Conservation (phyloP, 306 rosid genomes). For the Echinosophora koreensis region DNA sequence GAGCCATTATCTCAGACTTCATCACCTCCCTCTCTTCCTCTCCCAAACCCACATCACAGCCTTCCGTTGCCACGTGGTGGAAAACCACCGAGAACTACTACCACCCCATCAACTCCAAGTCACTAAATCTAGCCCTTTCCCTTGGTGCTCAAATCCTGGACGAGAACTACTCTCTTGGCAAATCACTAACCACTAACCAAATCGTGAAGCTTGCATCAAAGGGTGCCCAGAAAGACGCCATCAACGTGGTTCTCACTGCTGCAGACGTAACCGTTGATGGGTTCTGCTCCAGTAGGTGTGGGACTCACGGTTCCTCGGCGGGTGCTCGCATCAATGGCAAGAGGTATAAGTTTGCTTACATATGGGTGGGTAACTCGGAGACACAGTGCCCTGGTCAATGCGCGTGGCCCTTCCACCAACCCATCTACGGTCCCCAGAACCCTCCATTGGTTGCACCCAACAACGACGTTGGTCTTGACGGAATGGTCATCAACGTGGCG, state of each 20-base stretch:
- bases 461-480: slow-evolving; percentile 76
- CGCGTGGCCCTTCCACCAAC: slow-evolving; percentile 90
- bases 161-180: slow-evolving; percentile 56
- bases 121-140: slow-evolving; percentile 41
- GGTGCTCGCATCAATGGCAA: slow-evolving; percentile 44
- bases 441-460: slow-evolving; percentile 68
- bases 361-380: slow-evolving; percentile 81
- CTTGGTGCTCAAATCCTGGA: slow-evolving; percentile 55
- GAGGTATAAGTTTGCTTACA: slow-evolving; percentile 57
- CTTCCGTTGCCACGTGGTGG: slow-evolving; percentile 68
- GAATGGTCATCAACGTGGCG: slow-evolving; percentile 75
- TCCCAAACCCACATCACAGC: slow-evolving; percentile 41
- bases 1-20: slow-evolving; percentile 59
- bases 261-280: slow-evolving; percentile 62
- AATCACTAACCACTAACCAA: slow-evolving; percentile 58
- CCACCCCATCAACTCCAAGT: slow-evolving; percentile 27
- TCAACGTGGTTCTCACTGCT: slow-evolving; percentile 65
- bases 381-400: slow-evolving; percentile 82
- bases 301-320: slow-evolving; percentile 62
- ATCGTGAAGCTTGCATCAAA: slow-evolving; percentile 55
- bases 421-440: slow-evolving; percentile 75
- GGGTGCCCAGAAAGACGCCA: slow-evolving; percentile 54
- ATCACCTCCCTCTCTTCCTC: slow-evolving; percentile 52
- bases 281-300: slow-evolving; percentile 66
- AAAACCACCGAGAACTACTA: slow-evolving; percentile 59